A percentile compares a stretch with the other conserved stretches of the same genome.
These are phyloP conservation scores for Marasmius fiardii DNA, from an alignment of 1,284 basidiomycete species.

Conservation along the genomic window DNA sequence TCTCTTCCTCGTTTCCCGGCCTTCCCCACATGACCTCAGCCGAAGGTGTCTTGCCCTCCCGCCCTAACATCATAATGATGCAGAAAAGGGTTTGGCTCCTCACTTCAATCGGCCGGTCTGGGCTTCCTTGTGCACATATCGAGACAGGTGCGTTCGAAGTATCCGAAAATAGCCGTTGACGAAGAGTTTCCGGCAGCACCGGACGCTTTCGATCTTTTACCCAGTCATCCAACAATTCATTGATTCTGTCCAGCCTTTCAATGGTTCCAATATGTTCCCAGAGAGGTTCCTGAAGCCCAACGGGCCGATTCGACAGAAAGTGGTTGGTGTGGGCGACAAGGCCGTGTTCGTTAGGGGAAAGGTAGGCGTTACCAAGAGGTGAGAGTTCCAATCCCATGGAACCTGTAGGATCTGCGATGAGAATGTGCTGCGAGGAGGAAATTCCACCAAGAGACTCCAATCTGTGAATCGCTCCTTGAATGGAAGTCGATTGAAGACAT, in stretches of 20 bases:
- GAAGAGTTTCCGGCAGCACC: constrained; percentile 3
- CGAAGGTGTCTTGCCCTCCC: neutral
- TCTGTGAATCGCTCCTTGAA: constrained; percentile 9
- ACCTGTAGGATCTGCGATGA: constrained; percentile 15
- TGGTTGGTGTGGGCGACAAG: constrained; percentile 17
- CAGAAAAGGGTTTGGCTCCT: constrained; percentile 15
- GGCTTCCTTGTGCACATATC: constrained; percentile 15
- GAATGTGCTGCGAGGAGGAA: constrained; percentile 15
- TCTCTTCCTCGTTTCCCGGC: constrained; percentile 20
- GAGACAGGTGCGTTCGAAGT: constrained; percentile 13
- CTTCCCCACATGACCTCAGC: constrained; percentile 27
- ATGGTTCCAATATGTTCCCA: constrained; percentile 14
- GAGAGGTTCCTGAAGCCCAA: constrained; percentile 10
- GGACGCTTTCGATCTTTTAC: neutral
- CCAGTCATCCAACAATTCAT: constrained; percentile 9
- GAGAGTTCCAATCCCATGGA: constrained; percentile 15
- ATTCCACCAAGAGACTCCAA: constrained; percentile 13
- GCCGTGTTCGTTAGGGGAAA: constrained; percentile 6
- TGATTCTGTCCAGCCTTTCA: constrained; percentile 13
- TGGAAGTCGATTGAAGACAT: constrained; percentile 13
- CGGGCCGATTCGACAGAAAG: constrained; percentile 10
- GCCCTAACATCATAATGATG: constrained; percentile 12
- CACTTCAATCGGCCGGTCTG: constrained; percentile 8
- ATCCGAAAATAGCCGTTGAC: constrained; percentile 12
- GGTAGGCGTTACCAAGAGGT: constrained; percentile 12